phyloP scores from a whole-genome alignment of 345 rosid genomes.

The Psidium guajava region DNA sequence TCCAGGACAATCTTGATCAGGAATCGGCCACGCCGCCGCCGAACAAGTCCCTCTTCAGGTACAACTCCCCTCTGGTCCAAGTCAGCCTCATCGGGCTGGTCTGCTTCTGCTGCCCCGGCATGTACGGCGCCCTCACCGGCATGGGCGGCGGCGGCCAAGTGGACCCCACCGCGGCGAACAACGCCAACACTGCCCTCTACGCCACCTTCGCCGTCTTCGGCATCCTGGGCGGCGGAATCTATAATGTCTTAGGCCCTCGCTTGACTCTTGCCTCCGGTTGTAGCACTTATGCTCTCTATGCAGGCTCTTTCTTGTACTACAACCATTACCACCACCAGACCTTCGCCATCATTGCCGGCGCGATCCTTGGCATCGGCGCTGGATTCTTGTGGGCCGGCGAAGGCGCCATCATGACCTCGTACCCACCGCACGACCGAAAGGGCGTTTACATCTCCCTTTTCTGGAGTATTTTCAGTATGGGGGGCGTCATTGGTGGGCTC shows the following conservation, averaged over 20 bases:
- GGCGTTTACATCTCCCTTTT: constrained; percentile 66
- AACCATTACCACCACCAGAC: constrained; percentile 37
- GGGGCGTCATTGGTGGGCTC: constrained; percentile 63
- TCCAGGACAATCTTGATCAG: constrained; percentile 9
- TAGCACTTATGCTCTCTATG: constrained; percentile 58
- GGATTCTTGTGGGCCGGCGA: constrained; percentile 90
- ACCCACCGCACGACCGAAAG: constrained; percentile 66
- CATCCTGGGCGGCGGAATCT: constrained; percentile 52
- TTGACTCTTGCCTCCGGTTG: constrained; percentile 60
- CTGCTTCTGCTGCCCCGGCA: constrained; percentile 92
- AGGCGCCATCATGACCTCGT: constrained; percentile 90
- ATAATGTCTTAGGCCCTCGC: constrained; percentile 58
- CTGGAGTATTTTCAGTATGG: constrained; percentile 56
- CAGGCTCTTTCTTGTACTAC: constrained; percentile 59
- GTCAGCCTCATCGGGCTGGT: constrained; percentile 67
- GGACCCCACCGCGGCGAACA: constrained; percentile 64
- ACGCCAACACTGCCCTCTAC: constrained; percentile 71
- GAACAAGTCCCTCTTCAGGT: constrained; percentile 20
- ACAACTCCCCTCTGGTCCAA: constrained; percentile 74
- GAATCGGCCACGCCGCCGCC: neutral
- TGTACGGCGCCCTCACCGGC: constrained; percentile 91
- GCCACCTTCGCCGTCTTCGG: constrained; percentile 48
- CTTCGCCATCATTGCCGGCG: constrained; percentile 43
- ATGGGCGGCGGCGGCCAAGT: constrained; percentile 97
- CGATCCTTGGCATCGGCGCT: constrained; percentile 66